These are phyloP conservation scores for Nicotiana otophora DNA, from an alignment of 257 asterid genomes.

Conservation along the genomic window DNA sequence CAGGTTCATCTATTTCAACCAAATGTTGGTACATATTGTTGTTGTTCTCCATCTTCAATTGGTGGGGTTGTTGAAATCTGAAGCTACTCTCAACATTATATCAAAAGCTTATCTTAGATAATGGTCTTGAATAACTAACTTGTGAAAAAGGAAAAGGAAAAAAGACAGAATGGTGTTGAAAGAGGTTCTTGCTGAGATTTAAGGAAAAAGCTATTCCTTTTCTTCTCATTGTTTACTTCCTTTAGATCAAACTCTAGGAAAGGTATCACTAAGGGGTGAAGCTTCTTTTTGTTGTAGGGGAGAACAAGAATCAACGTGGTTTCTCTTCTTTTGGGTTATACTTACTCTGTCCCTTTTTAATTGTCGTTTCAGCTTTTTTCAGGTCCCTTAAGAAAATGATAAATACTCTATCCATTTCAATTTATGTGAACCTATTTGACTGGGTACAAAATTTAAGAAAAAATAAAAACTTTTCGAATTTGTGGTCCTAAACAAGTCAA, in stretches of 20 bases:
- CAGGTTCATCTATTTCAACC: constrained; percentile 22
- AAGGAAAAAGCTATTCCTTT: constrained; percentile 33
- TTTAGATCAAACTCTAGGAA: constrained; percentile 14
- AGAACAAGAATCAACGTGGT: no score
- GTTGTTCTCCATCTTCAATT: not conserved
- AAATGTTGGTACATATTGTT: constrained; percentile 11
- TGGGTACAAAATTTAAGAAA: no score
- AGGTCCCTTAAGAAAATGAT: no score
- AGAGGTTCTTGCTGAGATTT: constrained; percentile 29
- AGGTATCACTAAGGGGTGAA: constrained; percentile 20
- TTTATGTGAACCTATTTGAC: no score
- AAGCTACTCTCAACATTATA: not conserved
- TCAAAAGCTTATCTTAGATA: not conserved
- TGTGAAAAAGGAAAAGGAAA: not conserved
- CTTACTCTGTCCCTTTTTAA: fast-evolving
- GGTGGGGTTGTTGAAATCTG: constrained; percentile 1
- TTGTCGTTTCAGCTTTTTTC: no score
- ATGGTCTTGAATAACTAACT: not conserved
- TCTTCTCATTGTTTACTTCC: constrained; percentile 15
- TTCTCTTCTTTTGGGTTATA: no score
- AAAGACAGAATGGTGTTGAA: not conserved
- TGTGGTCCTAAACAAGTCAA: no score
- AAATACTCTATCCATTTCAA: no score
- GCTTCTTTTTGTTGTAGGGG: not conserved
- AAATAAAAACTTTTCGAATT: no score